These are phyloP conservation scores for Russula sp. DNA, from an alignment of 768 basidiomycete species.

Conservation along the genomic window DNA sequence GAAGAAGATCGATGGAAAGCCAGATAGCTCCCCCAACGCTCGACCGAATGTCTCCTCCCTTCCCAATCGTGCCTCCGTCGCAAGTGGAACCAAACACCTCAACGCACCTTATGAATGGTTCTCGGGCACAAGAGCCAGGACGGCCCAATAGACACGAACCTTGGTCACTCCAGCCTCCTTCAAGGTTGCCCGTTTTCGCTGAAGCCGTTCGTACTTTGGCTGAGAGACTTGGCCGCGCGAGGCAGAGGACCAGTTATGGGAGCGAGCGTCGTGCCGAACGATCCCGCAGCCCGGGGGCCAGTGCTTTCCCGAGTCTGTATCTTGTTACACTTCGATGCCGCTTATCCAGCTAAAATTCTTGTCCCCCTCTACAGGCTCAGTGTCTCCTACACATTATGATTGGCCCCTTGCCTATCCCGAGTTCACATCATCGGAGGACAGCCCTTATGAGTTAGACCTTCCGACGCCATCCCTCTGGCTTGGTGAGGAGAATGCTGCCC, in stretches of 20 bases:
- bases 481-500: background rate
- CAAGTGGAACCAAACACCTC: background rate
- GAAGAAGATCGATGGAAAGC: slow-evolving; percentile 11
- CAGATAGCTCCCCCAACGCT: background rate
- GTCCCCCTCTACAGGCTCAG: background rate
- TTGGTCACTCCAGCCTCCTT: slow-evolving; percentile 1
- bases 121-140: slow-evolving; percentile 12
- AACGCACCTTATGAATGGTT: background rate
- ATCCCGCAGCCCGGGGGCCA: slow-evolving; percentile 12
- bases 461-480: slow-evolving; percentile 5
- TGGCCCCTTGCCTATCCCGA: slow-evolving; percentile 2
- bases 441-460: slow-evolving; percentile 14
- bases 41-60: slow-evolving; percentile 6
- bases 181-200: slow-evolving; percentile 9
- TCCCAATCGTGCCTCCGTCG: background rate
- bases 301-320: slow-evolving; percentile 12
- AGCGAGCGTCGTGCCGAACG: slow-evolving; percentile 1
- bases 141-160: slow-evolving; percentile 4
- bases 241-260: slow-evolving; percentile 3
- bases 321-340: background rate
- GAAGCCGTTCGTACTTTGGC: slow-evolving; percentile 10
- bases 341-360: background rate
- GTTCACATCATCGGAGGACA: slow-evolving; percentile 5
- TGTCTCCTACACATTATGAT: background rate
- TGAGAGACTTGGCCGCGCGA: slow-evolving; percentile 13